phyloP scores from a whole-genome alignment of 495 filamentous ascomycete genomes.

The Hyaloscypha variabilis region DNA sequence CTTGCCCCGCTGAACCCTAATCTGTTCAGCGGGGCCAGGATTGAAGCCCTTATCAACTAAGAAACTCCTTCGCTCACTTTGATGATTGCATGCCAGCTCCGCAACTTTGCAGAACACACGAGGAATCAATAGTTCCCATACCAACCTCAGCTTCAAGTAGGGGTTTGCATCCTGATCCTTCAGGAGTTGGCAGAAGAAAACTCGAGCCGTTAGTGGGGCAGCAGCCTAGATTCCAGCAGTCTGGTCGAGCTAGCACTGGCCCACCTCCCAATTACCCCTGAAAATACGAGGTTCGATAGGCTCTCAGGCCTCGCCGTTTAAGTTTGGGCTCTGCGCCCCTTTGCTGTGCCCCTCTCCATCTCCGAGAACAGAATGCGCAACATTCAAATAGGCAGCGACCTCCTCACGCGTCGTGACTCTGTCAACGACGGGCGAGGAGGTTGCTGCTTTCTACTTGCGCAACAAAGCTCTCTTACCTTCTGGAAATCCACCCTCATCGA shows the following conservation, averaged over 20 bases:
- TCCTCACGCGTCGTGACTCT: neutral
- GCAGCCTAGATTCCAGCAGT: neutral
- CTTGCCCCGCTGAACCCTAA: no score
- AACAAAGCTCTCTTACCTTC: neutral
- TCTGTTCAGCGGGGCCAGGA: no score
- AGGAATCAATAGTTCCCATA: neutral
- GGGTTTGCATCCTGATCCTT: neutral
- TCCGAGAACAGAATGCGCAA: neutral
- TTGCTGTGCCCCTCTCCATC: neutral
- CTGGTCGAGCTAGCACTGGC: neutral
- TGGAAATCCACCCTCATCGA: conserved; percentile 4
- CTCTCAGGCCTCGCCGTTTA: neutral
- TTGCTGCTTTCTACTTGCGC: neutral
- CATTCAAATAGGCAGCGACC: neutral
- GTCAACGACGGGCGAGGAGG: neutral
- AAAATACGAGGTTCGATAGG: neutral
- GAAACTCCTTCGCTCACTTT: neutral
- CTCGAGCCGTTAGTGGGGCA: neutral
- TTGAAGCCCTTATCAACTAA: no score
- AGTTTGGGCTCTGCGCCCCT: neutral
- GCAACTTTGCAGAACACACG: neutral
- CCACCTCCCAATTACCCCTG: neutral
- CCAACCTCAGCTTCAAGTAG: neutral
- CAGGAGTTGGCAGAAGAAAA: neutral
- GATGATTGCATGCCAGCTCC: neutral